Evolutionary conservation across 768 basidiomycete species (phyloP), one percentile per base, ranked within the genome.

Genomic region (Suillus subaureus): DNA sequence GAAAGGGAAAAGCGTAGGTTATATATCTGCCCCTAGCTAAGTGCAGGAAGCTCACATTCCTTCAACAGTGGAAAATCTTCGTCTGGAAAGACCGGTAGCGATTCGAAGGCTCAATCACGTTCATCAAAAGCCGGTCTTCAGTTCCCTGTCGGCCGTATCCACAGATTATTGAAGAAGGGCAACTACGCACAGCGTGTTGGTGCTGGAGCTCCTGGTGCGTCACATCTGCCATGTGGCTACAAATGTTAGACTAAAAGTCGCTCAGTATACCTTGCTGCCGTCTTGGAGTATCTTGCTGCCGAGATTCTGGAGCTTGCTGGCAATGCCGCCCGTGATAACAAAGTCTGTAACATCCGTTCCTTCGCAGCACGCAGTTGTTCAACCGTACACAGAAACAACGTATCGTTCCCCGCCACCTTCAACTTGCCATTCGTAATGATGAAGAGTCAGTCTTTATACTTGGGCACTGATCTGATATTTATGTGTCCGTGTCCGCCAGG

Each of bases 231-330:
- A 56, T 42, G 18, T 28, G 23, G 23, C 11, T 60, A 31, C 28
- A 37, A 61, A 15, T 31, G 18, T 4, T 4, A 9, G n/a, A 21
- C 63, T 67, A 6, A 74, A 40, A 7, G 21, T 7, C 35, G 1
- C 18, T 23, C 64, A 89, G 93, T 93, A 60, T 94, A 93, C 78
- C 86, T 93, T 65, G 89, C 92, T 65, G 91, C 91, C 61, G 93
- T 94, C 63, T 84, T 95, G 33, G 94, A 95, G 78, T 95, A 96
- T 77, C 85, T 96, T 43, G 85, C 88, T 7, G 94, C 93, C 35
- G 94, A 96, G 78, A 88, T 96, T 72, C 85, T 94, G 61, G 93
- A 95, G 77, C 82, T 94, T 54, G 92, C 93, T 62, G 93, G 93
- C 6, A 88, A 87, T 71, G 86, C 88, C 42, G 91, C 92, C 58